phyloP scores from a whole-genome alignment of 495 filamentous ascomycete genomes.

The Geopyxis carbonaria region DNA sequence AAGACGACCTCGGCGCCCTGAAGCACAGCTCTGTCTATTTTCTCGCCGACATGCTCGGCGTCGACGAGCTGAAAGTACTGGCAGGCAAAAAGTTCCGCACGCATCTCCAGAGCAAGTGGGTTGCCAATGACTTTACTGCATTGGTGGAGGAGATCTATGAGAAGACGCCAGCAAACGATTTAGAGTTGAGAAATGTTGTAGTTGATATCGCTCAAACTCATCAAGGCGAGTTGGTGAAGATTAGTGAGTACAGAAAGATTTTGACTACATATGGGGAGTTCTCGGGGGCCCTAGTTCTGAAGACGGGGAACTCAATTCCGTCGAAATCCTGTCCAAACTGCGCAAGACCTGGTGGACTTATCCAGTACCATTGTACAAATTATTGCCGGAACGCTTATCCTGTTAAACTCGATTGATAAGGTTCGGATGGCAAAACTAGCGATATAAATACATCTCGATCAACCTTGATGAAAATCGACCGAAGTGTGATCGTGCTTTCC shows the following conservation, averaged over 20 bases:
- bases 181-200: not conserved
- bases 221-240: not conserved
- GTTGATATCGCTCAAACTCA: not conserved
- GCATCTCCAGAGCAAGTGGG: not conserved
- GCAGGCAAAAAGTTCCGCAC: not conserved
- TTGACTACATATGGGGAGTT: not conserved
- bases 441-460: too few relatives aligned
- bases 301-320: too few relatives aligned
- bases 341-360: too few relatives aligned
- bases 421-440: too few relatives aligned
- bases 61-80: not conserved
- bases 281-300: conserved; percentile 2
- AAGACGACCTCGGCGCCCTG: not conserved
- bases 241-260: not conserved
- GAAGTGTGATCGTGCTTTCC: too few relatives aligned
- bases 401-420: too few relatives aligned
- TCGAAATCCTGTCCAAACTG: too few relatives aligned
- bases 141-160: not conserved
- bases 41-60: not conserved
- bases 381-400: too few relatives aligned
- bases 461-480: too few relatives aligned
- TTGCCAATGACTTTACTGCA: not conserved
- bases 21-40: not conserved
- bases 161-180: not conserved
- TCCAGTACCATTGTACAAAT: too few relatives aligned